Evolutionary conservation across 192 early-diverging fungal species (phyloP), one percentile per base, ranked within the genome.

Genomic region (Lunasporangiospora selenospora): DNA sequence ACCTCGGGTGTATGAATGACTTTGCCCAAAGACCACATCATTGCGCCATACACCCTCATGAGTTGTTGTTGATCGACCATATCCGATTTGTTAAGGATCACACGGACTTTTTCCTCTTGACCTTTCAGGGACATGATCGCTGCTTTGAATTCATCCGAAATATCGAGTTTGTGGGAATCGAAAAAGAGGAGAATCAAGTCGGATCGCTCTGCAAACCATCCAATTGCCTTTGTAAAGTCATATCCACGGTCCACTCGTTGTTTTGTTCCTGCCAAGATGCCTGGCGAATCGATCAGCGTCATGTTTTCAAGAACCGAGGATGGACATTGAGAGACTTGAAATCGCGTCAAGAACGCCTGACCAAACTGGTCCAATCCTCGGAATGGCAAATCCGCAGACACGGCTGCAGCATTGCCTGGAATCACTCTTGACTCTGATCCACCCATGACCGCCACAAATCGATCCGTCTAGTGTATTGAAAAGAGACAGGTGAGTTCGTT

Each of bases 21-120:
- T 70, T 92, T 92, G 37, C 93, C 94, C 16, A 96, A 81, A 15
- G 92, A 92, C 93, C 92, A 96, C 94, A 96, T 96, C 76, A 96
- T 71, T 3, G 94, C 93, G 50, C 94, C 94, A 75, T 95, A 89
- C 56, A 95, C 92, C 23, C 93, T 73, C 90, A 95, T 91, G 59
- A 96, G 75, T 75, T 96, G 89, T 65, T 94, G 93, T 53, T 88
- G 87, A 66, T 78, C 89, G 23, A 96, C 89, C 87, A 87, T 85
- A 62, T 96, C 92, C 51, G 89, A 88, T 76, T 96, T 96, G 80
- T 96, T 96, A 31, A 96, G 76, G 39, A 94, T 89, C 2, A 94
- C 83, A 24, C 91, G 82, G 21, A 94, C 81, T 62, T 95, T 96
- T 57, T 95, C 93, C 51, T 94, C 93, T 51, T 96, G 88, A 4